Conservation (phyloP, 306 rosid species). For the Cicer bijugum region DNA sequence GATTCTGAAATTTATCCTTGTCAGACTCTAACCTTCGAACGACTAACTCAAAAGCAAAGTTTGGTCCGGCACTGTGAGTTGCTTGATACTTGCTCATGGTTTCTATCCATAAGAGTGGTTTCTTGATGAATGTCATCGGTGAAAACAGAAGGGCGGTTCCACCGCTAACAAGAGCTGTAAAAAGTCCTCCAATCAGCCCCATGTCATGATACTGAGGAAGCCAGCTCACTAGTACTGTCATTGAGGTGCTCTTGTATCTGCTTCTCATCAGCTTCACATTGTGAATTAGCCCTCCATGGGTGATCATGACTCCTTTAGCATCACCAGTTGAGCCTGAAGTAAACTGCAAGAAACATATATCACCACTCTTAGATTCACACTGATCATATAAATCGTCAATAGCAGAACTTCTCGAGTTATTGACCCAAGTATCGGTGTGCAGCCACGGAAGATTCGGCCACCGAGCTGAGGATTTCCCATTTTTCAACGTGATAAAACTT, state of each 20-base stretch:
- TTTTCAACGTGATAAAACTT: conserved; percentile 62
- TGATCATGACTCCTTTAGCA: conserved; percentile 97
- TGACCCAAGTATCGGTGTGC: conserved; percentile 77
- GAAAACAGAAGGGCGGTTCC: conserved; percentile 82
- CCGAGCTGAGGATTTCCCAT: conserved; percentile 57
- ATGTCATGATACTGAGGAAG: conserved; percentile 99
- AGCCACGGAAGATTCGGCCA: conserved; percentile 97
- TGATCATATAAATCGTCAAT: conserved; percentile 47
- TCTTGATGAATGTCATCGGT: conserved; percentile 84
- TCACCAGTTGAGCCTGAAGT: conserved; percentile 96
- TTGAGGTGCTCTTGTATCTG: conserved; percentile 83
- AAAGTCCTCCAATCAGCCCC: conserved; percentile 96
- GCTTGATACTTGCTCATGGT: conserved; percentile 80
- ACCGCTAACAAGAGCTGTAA: conserved; percentile 91
- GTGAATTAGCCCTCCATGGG: conserved; percentile 88
- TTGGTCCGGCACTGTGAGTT: conserved; percentile 98
- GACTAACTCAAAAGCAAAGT: conserved; percentile 84
- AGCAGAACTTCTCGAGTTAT: conserved; percentile 54
- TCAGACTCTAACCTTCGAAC: conserved; percentile 71
- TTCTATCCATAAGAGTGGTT: conserved; percentile 87
- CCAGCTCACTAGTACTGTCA: conserved; percentile 84
- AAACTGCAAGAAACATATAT: conserved; percentile 81
- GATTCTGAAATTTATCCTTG: conserved; percentile 53
- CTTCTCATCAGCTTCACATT: conserved; percentile 83
- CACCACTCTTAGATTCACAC: conserved; percentile 61